Base-by-base conservation (phyloP, 352 stramenopile species). In the Phytophthora capsici region DNA sequence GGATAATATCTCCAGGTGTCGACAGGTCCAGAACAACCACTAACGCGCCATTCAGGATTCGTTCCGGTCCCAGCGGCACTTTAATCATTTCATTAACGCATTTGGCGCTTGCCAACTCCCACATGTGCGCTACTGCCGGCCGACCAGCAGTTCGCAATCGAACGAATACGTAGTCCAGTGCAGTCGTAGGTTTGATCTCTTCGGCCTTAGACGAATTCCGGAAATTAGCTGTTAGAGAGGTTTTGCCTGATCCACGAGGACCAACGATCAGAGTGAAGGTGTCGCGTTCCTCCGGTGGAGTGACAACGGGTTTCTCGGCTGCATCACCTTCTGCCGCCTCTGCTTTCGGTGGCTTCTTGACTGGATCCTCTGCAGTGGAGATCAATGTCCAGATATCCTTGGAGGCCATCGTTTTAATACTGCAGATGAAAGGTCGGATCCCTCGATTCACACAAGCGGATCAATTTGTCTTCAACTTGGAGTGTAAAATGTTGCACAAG, bases 151-250 rank as follows among this genome's bases (percentile, higher is more conserved):
- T 82, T 63, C 91, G 95, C 20, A 91, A 71, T 3, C 90, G 86
- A 47, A 92, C 90, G 43, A 94, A 97, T 5, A 92, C 69, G 56
- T 97, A 98, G 64, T 98, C 90, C n/a, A 98, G 75, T 3, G 90
- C 91, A 5, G 94, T 93, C 4, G 91, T 97, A 28, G 91, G 89
- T 63, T 97, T 98, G 55, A 93, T 93, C 57, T 95, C 78, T 19
- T 96, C 88, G 13, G 73, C 83, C 67, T 88, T 90, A 26, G 72
- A 69, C 3, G 78, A 86, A 69, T 88, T 90, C 22, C 85, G 73
- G 41, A 91, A 91, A 25, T 73, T 81, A 14, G 74, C 72, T 12
- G 82, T 81, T n/a, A 97, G 66, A 26, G 83, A 93, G 14, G 84
- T 91, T 74, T 97, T 97, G 17, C 89, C 89, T 0, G 86, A 77